A percentile compares a stretch with the other conserved stretches of the same genome.
phyloP scores from a whole-genome alignment of 768 basidiomycete species.

The Hygrophorus russula region DNA sequence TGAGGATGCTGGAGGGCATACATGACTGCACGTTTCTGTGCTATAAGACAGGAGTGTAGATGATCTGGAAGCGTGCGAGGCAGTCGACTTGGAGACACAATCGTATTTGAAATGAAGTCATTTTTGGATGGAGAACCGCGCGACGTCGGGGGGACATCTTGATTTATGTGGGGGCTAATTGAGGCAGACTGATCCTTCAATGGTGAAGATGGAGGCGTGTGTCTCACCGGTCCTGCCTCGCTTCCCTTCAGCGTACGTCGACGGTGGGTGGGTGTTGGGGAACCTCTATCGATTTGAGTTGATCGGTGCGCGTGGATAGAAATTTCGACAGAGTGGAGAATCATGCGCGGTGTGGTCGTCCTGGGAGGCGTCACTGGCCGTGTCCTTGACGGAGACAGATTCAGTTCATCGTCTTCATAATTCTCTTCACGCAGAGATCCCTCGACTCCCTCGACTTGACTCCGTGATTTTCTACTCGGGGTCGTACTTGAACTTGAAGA shows the following conservation, averaged over 20 bases:
- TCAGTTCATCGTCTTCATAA: conserved; percentile 13
- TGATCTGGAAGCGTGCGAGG: conserved; percentile 25
- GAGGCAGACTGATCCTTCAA: too few species aligned
- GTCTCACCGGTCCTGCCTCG: too few species aligned
- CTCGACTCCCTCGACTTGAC: neutral
- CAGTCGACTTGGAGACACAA: conserved; percentile 12
- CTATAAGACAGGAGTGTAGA: conserved; percentile 33
- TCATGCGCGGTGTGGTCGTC: neutral
- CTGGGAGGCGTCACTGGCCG: neutral
- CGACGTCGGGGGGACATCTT: neutral
- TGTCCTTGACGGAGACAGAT: conserved; percentile 12
- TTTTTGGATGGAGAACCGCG: neutral
- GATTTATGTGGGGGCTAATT: neutral
- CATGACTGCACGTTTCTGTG: conserved; percentile 50
- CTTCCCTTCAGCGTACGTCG: too few species aligned
- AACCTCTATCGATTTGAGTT: neutral
- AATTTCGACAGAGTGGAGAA: conserved; percentile 6
- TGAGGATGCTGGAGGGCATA: conserved; percentile 25
- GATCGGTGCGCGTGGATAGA: neutral
- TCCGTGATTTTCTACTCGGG: neutral
- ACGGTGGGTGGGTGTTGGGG: neutral
- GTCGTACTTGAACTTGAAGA: neutral
- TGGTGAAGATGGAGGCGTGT: too few species aligned
- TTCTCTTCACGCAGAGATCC: neutral
- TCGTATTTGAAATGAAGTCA: conserved; percentile 5